These are phyloP conservation scores for Dictyostelium capitatum DNA, from an alignment of 78 protist species.

Conservation along the genomic window DNA sequence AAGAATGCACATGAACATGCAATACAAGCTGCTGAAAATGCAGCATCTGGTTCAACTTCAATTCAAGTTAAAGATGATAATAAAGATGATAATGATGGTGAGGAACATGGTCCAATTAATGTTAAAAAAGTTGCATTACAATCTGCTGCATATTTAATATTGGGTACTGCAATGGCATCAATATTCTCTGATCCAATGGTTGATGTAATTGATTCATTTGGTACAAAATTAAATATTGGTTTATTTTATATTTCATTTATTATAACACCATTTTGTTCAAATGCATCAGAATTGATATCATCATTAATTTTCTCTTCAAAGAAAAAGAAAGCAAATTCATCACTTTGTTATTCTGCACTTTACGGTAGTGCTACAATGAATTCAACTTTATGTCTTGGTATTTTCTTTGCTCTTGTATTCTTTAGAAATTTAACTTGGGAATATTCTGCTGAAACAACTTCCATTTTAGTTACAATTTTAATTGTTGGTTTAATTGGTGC, in stretches of 20 bases:
- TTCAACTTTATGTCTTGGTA: slow-evolving; percentile 90
- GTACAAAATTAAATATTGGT: slow-evolving; percentile 57
- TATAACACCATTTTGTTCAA: slow-evolving; percentile 90
- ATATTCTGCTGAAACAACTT: slow-evolving; percentile 86
- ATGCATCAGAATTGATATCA: slow-evolving; percentile 89
- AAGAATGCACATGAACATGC: slow-evolving; percentile 39
- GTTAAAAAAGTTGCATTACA: slow-evolving; percentile 22
- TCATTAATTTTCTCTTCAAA: slow-evolving; percentile 81
- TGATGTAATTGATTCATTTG: slow-evolving; percentile 82
- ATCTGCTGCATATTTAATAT: slow-evolving; percentile 22
- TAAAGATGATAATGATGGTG: slow-evolving; percentile 80
- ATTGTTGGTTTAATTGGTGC: slow-evolving; percentile 56
- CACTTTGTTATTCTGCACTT: slow-evolving; percentile 81
- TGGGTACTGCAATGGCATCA: slow-evolving; percentile 86
- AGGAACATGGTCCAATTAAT: slow-evolving; percentile 65
- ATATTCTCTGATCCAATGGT: slow-evolving; percentile 95
- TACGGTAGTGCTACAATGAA: slow-evolving; percentile 92
- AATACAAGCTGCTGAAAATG: background rate
- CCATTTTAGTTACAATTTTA: slow-evolving; percentile 74
- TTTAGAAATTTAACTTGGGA: slow-evolving; percentile 85
- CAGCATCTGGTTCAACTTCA: background rate
- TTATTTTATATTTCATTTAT: slow-evolving; percentile 90
- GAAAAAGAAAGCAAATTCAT: slow-evolving; percentile 73
- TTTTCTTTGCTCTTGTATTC: slow-evolving; percentile 80
- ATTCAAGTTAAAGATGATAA: slow-evolving; percentile 60